These are phyloP conservation scores for Globisporangium okanoganense DNA, from an alignment of 352 stramenopile genomes.

Conservation along the genomic window DNA sequence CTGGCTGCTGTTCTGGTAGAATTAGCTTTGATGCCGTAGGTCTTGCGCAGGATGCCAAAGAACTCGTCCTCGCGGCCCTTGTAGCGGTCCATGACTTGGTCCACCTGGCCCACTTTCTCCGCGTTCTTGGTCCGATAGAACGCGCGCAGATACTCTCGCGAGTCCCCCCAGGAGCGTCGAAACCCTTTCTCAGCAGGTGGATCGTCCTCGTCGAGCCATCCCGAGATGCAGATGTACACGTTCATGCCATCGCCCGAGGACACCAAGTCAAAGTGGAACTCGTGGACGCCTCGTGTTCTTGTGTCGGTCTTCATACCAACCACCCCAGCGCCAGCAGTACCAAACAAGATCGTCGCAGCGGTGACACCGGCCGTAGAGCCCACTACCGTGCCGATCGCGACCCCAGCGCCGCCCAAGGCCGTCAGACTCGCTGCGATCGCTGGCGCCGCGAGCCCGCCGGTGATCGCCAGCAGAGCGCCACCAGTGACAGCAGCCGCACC, in stretches of 20 bases:
- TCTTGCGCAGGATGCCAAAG: conserved; percentile 64
- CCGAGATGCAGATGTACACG: conserved; percentile 86
- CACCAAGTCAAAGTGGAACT: conserved; percentile 81
- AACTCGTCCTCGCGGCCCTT: conserved; percentile 83
- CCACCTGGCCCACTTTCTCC: conserved; percentile 74
- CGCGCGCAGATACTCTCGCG: conserved; percentile 69
- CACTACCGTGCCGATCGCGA: conserved; percentile 56
- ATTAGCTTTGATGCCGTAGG: conserved; percentile 27
- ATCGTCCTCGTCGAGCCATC: conserved; percentile 81
- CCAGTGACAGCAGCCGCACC: conserved; percentile 65
- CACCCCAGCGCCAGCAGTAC: conserved; percentile 70
- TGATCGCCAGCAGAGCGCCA: conserved; percentile 69
- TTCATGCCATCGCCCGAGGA: conserved; percentile 82
- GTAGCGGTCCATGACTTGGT: conserved; percentile 79
- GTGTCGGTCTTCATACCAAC: conserved; percentile 79
- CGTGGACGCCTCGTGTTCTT: conserved; percentile 65
- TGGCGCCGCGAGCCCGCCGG: conserved; percentile 57
- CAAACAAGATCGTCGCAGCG: conserved; percentile 77
- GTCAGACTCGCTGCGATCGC: conserved; percentile 59
- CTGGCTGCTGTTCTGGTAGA: conserved; percentile 16
- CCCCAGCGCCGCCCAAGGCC: conserved; percentile 54
- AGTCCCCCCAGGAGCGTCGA: conserved; percentile 73
- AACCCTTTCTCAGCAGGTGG: conserved; percentile 40
- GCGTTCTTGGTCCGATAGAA: conserved; percentile 70
- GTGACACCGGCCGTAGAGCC: conserved; percentile 51